Base-by-base conservation (phyloP, 1,139 yeast species). In the Geotrichum australiense region DNA sequence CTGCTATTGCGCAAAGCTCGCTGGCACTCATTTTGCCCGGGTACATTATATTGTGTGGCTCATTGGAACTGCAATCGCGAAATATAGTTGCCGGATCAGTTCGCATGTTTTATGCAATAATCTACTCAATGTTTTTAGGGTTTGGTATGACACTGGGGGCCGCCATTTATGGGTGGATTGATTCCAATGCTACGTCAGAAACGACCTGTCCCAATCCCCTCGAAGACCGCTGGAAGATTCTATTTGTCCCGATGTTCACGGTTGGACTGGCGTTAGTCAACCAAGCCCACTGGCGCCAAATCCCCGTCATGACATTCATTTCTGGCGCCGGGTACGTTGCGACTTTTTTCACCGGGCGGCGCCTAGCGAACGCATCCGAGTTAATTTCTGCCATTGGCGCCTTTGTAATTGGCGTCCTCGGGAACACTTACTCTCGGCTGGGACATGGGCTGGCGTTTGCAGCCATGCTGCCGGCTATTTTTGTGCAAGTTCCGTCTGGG, bases 71-170 rank as follows among this genome's bases (percentile, higher is more conserved):
- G 34, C 97, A 89, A 61, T 81, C 94, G 18, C 73, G 93, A 56
- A 89, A 85, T 54, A 61, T 89, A 40, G 96, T 89, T 20, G 94
- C 96, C 0, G 97, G 97, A 0, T 74, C 95, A 1, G 97, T 89
- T 36, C 69, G 97, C 55, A 86, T 89, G 96, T 86, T 89, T 57
- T 89, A 89, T 61, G 96, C 97, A 14, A 80, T 89, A 53, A 85
- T 89, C 39, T 89, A 89, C 58, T 86, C 96, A 43, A 64, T 87
- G 45, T 86, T 89, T 61, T 70, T 89, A 43, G 94, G 96, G 6
- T 89, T 89, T 63, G 97, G 97, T 35, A 85, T 89, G 50, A 87
- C 96, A 0, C 65, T 89, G 45, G 97, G 97, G 1, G 84, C 95
- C 2, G 93, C 94, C 0, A 68, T 89, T 35, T 89, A 84, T 55